Conservation (phyloP, 495 filamentous ascomycete species). For the Penicillium riverlandense region DNA sequence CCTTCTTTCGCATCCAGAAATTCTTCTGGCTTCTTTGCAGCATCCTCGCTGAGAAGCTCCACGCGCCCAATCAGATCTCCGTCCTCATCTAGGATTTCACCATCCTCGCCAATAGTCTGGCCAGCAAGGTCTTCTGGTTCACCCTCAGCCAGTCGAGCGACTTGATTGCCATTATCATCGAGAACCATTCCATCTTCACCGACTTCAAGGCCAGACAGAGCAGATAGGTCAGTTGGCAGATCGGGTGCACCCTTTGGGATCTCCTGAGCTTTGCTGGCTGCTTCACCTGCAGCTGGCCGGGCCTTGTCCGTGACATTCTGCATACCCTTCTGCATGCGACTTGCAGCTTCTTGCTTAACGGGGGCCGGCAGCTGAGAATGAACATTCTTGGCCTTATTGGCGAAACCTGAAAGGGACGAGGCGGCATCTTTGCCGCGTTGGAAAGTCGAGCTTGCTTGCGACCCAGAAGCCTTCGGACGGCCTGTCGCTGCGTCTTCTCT, state of each 20-base stretch:
- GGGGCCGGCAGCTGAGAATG: conserved; percentile 3
- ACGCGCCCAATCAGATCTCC: conserved; percentile 18
- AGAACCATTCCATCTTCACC: conserved; percentile 34
- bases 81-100: conserved; percentile 25
- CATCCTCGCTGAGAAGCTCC: conserved; percentile 7
- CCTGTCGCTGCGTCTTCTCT: too few relatives aligned
- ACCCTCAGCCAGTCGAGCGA: conserved; percentile 7
- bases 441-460: not conserved
- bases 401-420: not conserved
- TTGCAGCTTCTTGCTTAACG: conserved; percentile 1
- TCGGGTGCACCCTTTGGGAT: too few relatives aligned
- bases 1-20: too few relatives aligned
- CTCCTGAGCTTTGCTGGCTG: too few relatives aligned
- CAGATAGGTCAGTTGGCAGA: conserved; percentile 48
- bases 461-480: too few relatives aligned
- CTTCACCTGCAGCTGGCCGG: too few relatives aligned
- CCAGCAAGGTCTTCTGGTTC: conserved; percentile 16
- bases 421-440: conserved; percentile 3
- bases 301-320: too few relatives aligned
- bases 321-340: too few relatives aligned
- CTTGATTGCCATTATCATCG: conserved; percentile 28
- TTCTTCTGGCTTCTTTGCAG: too few relatives aligned
- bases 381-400: not conserved
- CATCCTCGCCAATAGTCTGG: conserved; percentile 27
- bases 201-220: conserved; percentile 62